Percentiles rank a stretch among this genome's conserved stretches.
phyloP scores from a whole-genome alignment of 805 yeast genomes.

The Ogataea sp. region DNA sequence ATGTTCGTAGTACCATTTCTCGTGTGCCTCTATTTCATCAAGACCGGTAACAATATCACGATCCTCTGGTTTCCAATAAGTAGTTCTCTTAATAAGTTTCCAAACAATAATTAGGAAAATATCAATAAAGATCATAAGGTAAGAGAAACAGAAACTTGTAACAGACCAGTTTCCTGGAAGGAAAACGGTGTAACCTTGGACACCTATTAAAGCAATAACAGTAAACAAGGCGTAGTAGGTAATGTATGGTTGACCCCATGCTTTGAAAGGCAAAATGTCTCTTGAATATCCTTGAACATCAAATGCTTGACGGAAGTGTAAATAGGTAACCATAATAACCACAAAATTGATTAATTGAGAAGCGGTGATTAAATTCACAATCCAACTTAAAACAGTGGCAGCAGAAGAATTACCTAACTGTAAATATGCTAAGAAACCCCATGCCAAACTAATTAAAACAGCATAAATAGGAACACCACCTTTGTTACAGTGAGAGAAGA shows the following conservation, averaged over 20 bases:
- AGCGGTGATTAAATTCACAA: conserved; percentile 62
- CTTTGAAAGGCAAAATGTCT: conserved; percentile 36
- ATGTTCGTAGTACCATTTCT: conserved; percentile 15
- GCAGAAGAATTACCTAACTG: conserved; percentile 50
- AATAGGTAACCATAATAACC: conserved; percentile 47
- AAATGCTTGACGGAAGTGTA: conserved; percentile 56
- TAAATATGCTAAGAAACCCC: conserved; percentile 38
- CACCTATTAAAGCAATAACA: conserved; percentile 42
- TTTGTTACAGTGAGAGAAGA: conserved; percentile 35
- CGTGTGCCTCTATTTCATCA: conserved; percentile 54
- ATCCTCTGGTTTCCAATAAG: conserved; percentile 34
- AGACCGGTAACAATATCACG: conserved; percentile 49
- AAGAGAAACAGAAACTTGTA: conserved; percentile 57
- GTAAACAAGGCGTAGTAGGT: conserved; percentile 40
- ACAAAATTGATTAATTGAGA: conserved; percentile 59
- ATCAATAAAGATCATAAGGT: conserved; percentile 60
- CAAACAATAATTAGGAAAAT: conserved; percentile 40
- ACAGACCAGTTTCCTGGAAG: conserved; percentile 57
- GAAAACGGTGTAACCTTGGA: conserved; percentile 67
- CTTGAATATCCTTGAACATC: conserved; percentile 43
- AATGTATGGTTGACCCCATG: conserved; percentile 54
- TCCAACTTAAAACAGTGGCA: conserved; percentile 66
- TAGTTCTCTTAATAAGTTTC: conserved; percentile 44
- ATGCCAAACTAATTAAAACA: conserved; percentile 30
- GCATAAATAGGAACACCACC: conserved; percentile 40